Evolutionary conservation across 192 early-diverging fungal genomes (phyloP), one percentile per base, ranked within the genome.

Genomic region (Jimgerdemannia lactiflua): DNA sequence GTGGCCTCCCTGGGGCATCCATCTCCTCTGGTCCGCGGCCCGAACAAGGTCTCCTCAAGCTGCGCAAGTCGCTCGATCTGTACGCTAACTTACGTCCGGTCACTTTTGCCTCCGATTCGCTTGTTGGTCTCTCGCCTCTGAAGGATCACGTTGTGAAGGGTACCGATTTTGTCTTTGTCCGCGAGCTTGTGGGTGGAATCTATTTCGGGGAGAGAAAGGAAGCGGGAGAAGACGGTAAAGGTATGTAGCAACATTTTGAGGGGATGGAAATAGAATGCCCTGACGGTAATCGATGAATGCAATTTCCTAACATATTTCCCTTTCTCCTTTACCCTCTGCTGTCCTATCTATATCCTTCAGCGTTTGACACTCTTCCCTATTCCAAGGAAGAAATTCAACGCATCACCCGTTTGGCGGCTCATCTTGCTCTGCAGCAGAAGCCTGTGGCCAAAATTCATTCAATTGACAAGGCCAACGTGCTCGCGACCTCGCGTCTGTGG

Each of bases 391-490:
- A 99, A 83, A 87, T 99, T 69, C 88, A 95, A 84, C 93, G 98
- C 79, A 95, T 99, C 77, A 97, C 98, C 9, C 96, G 95, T 64
- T 89, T 98, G 39, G 98, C 98, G 70, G 96, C 92, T 19, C 83
- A 89, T 66, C 85, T 99, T 71, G 91, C 97, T 43, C 84, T 93
- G 65, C 82, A 93, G 77, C 86, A 91, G 29, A 87, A 85, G 69
- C 98, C 98, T 49, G 89, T 92, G 11, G 89, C 89, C 73, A 90
- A 93, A 68, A 95, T 99, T 78, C 97, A 95, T 76, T 98, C 96
- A 39, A 94, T 99, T 72, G 98, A 99, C 90, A 99, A 99, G 87
- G 97, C 97, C 71, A 99, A 99, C 80, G 98, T 99, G 3, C 87
- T 98, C 66, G 98, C 98, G 39, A 94, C 96, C 2, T 99, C 98